A percentile compares a stretch with the other conserved stretches of the same genome.
Evolutionary conservation across 2,329 filamentous ascomycete genomes (phyloP).

Genomic region (Plectosphaerella cucumerina): DNA sequence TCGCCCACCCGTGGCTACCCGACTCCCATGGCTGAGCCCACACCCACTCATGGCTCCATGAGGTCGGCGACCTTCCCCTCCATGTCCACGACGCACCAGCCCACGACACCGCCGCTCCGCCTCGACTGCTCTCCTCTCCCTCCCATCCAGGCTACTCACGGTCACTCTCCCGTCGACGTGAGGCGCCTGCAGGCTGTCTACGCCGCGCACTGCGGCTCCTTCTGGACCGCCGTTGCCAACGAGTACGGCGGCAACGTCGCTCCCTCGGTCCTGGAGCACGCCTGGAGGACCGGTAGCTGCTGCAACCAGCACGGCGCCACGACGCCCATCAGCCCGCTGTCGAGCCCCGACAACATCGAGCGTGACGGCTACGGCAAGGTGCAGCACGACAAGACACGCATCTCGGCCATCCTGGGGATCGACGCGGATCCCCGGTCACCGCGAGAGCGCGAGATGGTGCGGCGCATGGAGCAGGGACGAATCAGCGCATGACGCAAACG

Average conservation of each 20-base stretch:
- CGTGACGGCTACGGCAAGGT: conserved; percentile 33
- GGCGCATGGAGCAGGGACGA: conserved; percentile 49
- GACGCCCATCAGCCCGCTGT: conserved; percentile 49
- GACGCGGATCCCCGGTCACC: conserved; percentile 54
- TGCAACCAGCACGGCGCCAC: conserved; percentile 32
- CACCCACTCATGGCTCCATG: conserved; percentile 17
- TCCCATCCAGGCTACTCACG: conserved; percentile 21
- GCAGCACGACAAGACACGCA: conserved; percentile 53
- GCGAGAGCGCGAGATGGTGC: conserved; percentile 53
- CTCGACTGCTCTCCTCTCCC: conserved; percentile 55
- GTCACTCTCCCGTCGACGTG: conserved; percentile 51
- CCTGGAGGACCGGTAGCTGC: conserved; percentile 54
- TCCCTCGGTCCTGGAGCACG: conserved; percentile 62
- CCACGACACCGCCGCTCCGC: conserved; percentile 43
- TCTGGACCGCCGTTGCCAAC: conserved; percentile 68
- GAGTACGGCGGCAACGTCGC: conserved; percentile 65
- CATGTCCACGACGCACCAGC: conserved; percentile 15
- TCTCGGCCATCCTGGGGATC: conserved; percentile 59
- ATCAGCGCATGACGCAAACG: conserved; percentile 20
- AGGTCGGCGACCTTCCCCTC: conserved; percentile 40
- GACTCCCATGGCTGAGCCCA: conserved; percentile 34
- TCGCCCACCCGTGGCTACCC: conserved; percentile 35
- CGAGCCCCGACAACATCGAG: conserved; percentile 43
- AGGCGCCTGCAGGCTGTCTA: conserved; percentile 67
- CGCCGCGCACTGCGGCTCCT: conserved; percentile 62